A percentile compares a stretch with the other conserved stretches of the same genome.
Evolutionary conservation across 495 filamentous ascomycete genomes (phyloP).

Genomic region (Trichoderma gamsii): DNA sequence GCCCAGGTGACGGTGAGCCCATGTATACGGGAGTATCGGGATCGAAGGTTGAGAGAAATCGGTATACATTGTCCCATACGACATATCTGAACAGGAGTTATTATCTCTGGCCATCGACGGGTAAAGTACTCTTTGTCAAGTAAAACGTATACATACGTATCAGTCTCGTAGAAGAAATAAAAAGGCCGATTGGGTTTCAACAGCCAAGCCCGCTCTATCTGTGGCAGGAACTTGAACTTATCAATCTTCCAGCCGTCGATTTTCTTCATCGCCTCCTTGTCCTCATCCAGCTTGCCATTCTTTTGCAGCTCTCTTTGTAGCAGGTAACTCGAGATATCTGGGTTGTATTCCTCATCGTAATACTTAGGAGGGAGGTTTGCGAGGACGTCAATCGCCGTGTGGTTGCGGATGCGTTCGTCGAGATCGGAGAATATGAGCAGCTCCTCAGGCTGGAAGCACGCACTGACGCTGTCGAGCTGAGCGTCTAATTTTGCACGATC

Average conservation of each 20-base stretch:
- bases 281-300: slow-evolving; percentile 19
- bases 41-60: slow-evolving; percentile 49
- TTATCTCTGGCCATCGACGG: neutral
- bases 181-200: slow-evolving; percentile 49
- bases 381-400: slow-evolving; percentile 36
- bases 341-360: neutral
- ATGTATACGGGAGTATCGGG: slow-evolving; percentile 46
- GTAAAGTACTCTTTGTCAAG: neutral
- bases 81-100: slow-evolving; percentile 23
- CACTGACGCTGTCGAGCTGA: slow-evolving; percentile 22
- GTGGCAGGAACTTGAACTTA: slow-evolving; percentile 67
- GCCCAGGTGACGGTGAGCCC: slow-evolving; percentile 42
- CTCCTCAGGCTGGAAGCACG: slow-evolving; percentile 26
- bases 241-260: slow-evolving; percentile 53
- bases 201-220: slow-evolving; percentile 51
- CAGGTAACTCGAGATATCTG: slow-evolving; percentile 14
- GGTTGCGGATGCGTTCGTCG: slow-evolving; percentile 27
- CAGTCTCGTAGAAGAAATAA: slow-evolving; percentile 65
- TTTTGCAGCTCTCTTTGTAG: slow-evolving; percentile 14
- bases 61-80: slow-evolving; percentile 55
- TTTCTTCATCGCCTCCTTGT: slow-evolving; percentile 18
- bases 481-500: slow-evolving; percentile 19
- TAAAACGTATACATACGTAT: slow-evolving; percentile 44
- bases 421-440: slow-evolving; percentile 43
- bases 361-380: slow-evolving; percentile 21